These are phyloP conservation scores for Emergomyces africanus DNA, from an alignment of 2,329 filamentous ascomycete species.

Conservation along the genomic window DNA sequence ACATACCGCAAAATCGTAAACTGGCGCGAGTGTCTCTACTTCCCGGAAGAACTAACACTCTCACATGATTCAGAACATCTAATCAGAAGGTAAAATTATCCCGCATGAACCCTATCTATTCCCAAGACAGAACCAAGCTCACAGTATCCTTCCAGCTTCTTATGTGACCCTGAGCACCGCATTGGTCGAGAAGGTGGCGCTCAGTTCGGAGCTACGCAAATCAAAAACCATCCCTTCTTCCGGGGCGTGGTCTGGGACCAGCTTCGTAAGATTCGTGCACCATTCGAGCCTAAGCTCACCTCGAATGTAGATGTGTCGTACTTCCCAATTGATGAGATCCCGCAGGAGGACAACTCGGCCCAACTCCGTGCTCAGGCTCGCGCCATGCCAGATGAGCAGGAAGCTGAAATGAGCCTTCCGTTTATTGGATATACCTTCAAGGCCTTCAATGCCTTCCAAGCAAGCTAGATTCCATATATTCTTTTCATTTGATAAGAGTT, in stretches of 20 bases:
- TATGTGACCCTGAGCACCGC: slow-evolving; percentile 87
- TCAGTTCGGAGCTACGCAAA: slow-evolving; percentile 67
- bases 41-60: slow-evolving; percentile 87
- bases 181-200: slow-evolving; percentile 55
- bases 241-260: slow-evolving; percentile 90
- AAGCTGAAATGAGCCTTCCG: slow-evolving; percentile 87
- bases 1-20: slow-evolving; percentile 99
- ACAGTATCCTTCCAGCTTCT: slow-evolving; percentile 47
- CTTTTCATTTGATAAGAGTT: background rate
- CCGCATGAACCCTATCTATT: slow-evolving; percentile 11
- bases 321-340: slow-evolving; percentile 97
- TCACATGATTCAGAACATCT: slow-evolving; percentile 82
- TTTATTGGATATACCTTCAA: slow-evolving; percentile 98
- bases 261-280: slow-evolving; percentile 81
- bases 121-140: background rate
- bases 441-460: slow-evolving; percentile 64
- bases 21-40: slow-evolving; percentile 91
- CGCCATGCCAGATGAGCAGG: slow-evolving; percentile 60
- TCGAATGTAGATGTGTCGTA: slow-evolving; percentile 95
- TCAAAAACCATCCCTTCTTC: slow-evolving; percentile 94
- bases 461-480: slow-evolving; percentile 15
- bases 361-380: slow-evolving; percentile 72
- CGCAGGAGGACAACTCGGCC: slow-evolving; percentile 87
- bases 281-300: slow-evolving; percentile 86
- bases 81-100: slow-evolving; percentile 58